Evolutionary conservation across 805 yeast species (phyloP), one percentile per base, ranked within the genome.

Genomic region (Wickerhamomyces xylosicus): DNA sequence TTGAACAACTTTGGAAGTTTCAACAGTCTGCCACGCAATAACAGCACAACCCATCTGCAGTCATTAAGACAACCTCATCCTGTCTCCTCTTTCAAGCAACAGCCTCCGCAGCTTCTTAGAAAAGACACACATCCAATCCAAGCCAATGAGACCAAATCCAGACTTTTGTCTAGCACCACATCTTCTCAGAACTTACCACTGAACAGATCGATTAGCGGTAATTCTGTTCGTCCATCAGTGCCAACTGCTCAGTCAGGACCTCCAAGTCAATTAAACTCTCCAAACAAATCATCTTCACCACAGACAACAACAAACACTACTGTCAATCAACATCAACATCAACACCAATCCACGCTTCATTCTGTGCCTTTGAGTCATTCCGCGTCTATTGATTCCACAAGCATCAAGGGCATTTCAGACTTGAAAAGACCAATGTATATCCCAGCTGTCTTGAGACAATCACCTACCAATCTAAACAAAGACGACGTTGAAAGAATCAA

Each of bases 351-450:
- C 9, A 25, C 29, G 5, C 29, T 25, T 25, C 29, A 9, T 7
- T 25, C 29, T 10, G 29, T 25, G 5, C 29, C 29, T 7, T 11
- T 25, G 14, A 25, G 29, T n/a, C 29, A 25, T 13, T 25, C 33
- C 19, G 7, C 33, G 5, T 31, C 33, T 10, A 17, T 31, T 15
- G 33, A 31, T 14, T 31, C 33, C 19, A 21, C 47, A n/a, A 43
- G 38, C 20, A 19, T 35, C 38, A 42, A 78, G 54, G 94, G 86
- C 52, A 76, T 87, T 44, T 76, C 77, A 41, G 81, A 80, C 35
- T 89, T 86, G 46, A 74, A 86, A 56, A 81, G 85, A 52, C 96
- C 97, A 9, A 64, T 89, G 64, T 89, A 86, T 52, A 69, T 83
- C 0, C 97, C 97, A 0, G 96, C 96, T 0, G 97, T 89, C 10